Base-by-base conservation (phyloP, 306 rosid genomes). In the Cucurbita moschata region DNA sequence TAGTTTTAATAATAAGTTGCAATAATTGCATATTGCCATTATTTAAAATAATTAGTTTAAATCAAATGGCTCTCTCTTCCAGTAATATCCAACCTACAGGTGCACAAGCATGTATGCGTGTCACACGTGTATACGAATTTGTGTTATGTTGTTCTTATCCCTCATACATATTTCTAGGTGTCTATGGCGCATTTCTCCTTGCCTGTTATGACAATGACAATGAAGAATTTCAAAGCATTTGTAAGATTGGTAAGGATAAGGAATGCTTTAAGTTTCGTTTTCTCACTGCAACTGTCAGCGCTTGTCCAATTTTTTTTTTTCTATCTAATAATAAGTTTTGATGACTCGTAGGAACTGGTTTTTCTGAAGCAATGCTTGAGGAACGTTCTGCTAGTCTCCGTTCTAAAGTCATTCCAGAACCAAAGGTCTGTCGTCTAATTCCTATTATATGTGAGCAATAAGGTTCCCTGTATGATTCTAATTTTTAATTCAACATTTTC, bases 151-250 rank as follows among this genome's bases (percentile, higher is more conserved):
- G 46, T 26, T 30, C 19, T 49, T 23, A 69, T 47, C 57, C 58
- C 73, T 5, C 44, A 8, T 21, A 47, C 4, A 70, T 16, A 8
- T 30, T 53, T 77, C 79, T 74, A 94, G 97, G 96, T 79, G 90
- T 89, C 64, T 94, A 89, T 78, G 97, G 99, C 46, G 95, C 95
- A 73, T 91, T 94, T 78, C 95, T 94, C 77, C 91, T 94, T 47
- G 97, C 95, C 69, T 91, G 96, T 85, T 87, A 91, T 74, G 95
- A 90, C 78, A 71, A 51, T 12, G 79, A 75, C 72, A 91, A 82
- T 18, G 97, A 94, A 84, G 97, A 94, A 78, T 94, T 85, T 81
- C 99, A 94, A 82, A 91, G 95, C 84, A 91, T 94, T 72, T 91
- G 95, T 79, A 94, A 94, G 83, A 89, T 90, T 77, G 99, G 99